These are phyloP conservation scores for Apiospora saccharicola DNA, from an alignment of 2,329 filamentous ascomycete species.

Conservation along the genomic window DNA sequence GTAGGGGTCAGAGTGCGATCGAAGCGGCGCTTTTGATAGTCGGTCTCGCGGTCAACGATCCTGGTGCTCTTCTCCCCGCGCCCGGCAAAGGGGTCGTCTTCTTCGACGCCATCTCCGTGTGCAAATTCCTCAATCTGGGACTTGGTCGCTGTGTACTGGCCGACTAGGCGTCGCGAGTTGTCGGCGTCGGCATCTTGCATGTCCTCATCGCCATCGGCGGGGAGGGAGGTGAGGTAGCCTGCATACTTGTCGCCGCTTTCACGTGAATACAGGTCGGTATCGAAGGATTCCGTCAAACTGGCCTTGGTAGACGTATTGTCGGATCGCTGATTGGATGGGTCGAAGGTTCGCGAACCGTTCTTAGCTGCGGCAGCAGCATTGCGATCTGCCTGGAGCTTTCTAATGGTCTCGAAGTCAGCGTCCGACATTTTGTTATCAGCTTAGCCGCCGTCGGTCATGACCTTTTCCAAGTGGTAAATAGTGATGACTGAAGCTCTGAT, in stretches of 20 bases:
- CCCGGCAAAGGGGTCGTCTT: constrained; percentile 87
- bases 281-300: constrained; percentile 88
- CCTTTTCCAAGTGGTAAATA: constrained; percentile 23
- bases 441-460: constrained; percentile 31
- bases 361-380: constrained; percentile 80
- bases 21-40: constrained; percentile 96
- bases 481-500: constrained; percentile 1
- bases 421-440: constrained; percentile 64
- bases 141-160: constrained; percentile 93
- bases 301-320: constrained; percentile 83
- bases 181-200: constrained; percentile 78
- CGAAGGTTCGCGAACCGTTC: constrained; percentile 83
- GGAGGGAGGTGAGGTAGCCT: constrained; percentile 90
- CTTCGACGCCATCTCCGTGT: constrained; percentile 82
- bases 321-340: constrained; percentile 80
- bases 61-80: constrained; percentile 86
- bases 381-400: constrained; percentile 90
- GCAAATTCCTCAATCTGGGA: constrained; percentile 96
- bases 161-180: constrained; percentile 79
- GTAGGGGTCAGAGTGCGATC: constrained; percentile 87
- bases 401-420: constrained; percentile 87
- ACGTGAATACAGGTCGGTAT: constrained; percentile 85
- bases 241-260: constrained; percentile 81
- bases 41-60: constrained; percentile 91
- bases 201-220: constrained; percentile 80